A percentile compares a stretch with the other conserved stretches of the same genome.
These are phyloP conservation scores for Epichloe sp. DNA, from an alignment of 2,329 filamentous ascomycete species.

Conservation along the genomic window DNA sequence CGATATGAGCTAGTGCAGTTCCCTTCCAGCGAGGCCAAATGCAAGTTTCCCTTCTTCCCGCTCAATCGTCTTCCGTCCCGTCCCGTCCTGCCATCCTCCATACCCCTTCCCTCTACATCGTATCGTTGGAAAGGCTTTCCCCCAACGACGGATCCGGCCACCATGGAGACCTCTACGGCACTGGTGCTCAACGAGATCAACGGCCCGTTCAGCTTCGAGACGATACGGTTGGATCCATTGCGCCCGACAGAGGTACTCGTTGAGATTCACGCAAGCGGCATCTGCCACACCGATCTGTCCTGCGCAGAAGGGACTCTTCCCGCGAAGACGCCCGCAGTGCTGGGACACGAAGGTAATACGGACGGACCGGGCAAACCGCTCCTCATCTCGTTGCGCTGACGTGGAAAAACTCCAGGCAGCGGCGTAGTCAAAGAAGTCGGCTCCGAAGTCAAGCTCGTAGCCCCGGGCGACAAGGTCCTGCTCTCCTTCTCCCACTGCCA, in stretches of 20 bases:
- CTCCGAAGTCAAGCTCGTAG: not conserved
- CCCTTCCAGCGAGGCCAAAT: too few relatives aligned
- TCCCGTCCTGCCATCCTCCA: too few relatives aligned
- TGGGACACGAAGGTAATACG: constrained; percentile 1
- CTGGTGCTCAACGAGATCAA: not conserved
- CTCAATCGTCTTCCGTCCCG: too few relatives aligned
- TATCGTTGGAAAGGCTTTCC: too few relatives aligned
- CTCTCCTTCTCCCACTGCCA: constrained; percentile 1
- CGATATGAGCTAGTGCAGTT: too few relatives aligned
- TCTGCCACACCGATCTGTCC: constrained; percentile 2
- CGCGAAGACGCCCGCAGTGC: not conserved
- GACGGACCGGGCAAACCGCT: not conserved
- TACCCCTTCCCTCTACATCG: too few relatives aligned
- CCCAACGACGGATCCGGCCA: not conserved
- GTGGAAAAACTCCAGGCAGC: not conserved
- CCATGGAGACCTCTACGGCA: not conserved
- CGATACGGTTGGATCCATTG: not conserved
- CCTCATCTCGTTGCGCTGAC: not conserved
- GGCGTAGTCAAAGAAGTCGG: not conserved
- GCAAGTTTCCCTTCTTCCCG: too few relatives aligned
- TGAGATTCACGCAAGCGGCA: not conserved
- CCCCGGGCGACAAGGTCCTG: not conserved
- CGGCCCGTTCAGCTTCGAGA: not conserved
- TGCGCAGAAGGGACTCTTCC: not conserved
- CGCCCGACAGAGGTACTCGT: constrained; percentile 1